A percentile compares a stretch with the other conserved stretches of the same genome.
These are phyloP conservation scores for Hemileccinum impolitum DNA, from an alignment of 768 basidiomycete species.

Conservation along the genomic window DNA sequence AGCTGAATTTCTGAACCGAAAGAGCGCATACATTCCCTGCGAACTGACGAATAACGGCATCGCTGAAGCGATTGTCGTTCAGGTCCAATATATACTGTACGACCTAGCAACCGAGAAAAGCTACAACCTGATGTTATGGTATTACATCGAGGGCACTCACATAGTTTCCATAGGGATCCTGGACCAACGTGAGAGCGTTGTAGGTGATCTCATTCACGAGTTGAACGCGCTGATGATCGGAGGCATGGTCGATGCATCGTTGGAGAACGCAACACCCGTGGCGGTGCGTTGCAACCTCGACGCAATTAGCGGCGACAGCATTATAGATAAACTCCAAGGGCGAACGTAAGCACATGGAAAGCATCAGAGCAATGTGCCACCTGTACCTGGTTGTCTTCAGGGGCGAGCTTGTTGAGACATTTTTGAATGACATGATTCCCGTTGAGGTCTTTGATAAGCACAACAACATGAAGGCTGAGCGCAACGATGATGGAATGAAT, in stretches of 20 bases:
- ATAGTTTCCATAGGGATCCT: slow-evolving; percentile 95
- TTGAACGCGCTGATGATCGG: slow-evolving; percentile 91
- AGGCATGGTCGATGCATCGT: slow-evolving; percentile 97
- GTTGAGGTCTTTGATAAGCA: slow-evolving; percentile 97
- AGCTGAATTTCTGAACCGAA: slow-evolving; percentile 98
- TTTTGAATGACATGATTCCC: slow-evolving; percentile 99
- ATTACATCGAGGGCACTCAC: slow-evolving; percentile 39
- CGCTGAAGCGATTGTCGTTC: slow-evolving; percentile 98
- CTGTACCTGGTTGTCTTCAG: slow-evolving; percentile 94
- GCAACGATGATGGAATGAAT: slow-evolving; percentile 97
- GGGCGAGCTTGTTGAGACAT: slow-evolving; percentile 95
- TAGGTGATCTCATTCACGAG: slow-evolving; percentile 99
- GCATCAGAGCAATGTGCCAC: neutral
- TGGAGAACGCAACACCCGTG: slow-evolving; percentile 99
- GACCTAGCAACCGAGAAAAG: slow-evolving; percentile 48
- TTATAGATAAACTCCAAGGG: slow-evolving; percentile 89
- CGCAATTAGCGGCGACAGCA: slow-evolving; percentile 96
- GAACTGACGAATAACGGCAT: slow-evolving; percentile 96
- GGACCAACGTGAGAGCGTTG: slow-evolving; percentile 95
- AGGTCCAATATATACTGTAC: slow-evolving; percentile 98
- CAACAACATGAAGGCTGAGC: slow-evolving; percentile 95
- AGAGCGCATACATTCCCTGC: slow-evolving; percentile 95
- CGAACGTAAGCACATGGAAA: neutral
- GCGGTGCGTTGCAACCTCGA: slow-evolving; percentile 96
- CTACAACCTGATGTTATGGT: neutral